phyloP scores from a whole-genome alignment of 768 basidiomycete genomes.

The Trametes elegans region DNA sequence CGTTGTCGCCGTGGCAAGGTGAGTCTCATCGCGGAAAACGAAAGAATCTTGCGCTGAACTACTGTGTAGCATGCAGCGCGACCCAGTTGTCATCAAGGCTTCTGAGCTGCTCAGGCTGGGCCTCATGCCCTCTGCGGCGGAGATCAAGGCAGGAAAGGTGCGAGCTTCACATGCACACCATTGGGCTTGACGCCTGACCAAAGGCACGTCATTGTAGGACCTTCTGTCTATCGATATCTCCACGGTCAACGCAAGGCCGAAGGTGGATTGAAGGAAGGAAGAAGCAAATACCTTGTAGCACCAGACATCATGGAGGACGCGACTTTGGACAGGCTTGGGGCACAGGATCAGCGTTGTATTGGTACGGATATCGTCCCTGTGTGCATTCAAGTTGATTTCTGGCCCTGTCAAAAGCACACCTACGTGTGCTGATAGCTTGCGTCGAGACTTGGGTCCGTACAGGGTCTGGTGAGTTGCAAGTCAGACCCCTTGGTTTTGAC shows the following conservation, averaged over 20 bases:
- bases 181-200: neutral
- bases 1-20: constrained; percentile 69
- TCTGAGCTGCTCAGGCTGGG: constrained; percentile 76
- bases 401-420: no score
- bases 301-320: neutral
- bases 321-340: neutral
- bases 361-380: neutral
- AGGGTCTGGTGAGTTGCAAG: no score
- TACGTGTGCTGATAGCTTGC: no score
- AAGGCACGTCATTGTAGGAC: neutral
- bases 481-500: no score
- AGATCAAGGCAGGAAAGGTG: constrained; percentile 75
- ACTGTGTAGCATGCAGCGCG: constrained; percentile 65
- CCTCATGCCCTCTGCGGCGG: constrained; percentile 75
- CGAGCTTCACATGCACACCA: neutral
- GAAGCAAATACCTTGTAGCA: neutral
- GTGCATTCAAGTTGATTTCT: no score
- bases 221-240: constrained; percentile 4
- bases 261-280: neutral
- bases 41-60: neutral
- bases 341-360: neutral
- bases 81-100: constrained; percentile 76
- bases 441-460: no score
- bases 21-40: constrained; percentile 12
- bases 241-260: neutral